These are phyloP conservation scores for Penicillium robsamsonii DNA, from an alignment of 495 filamentous ascomycete genomes.

Conservation along the genomic window DNA sequence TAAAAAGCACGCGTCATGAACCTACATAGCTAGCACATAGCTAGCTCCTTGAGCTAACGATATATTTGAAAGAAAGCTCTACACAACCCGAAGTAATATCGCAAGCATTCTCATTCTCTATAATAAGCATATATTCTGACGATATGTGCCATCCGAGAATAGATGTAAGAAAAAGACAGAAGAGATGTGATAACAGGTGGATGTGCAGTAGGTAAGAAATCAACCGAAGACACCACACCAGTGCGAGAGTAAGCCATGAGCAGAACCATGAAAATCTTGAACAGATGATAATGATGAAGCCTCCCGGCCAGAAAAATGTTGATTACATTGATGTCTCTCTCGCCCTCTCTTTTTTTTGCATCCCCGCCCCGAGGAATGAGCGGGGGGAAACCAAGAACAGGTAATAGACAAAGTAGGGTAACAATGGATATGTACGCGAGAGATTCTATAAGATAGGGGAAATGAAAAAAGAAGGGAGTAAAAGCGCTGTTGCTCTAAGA, in stretches of 20 bases:
- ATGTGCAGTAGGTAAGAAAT: background rate
- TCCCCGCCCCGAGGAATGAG: background rate
- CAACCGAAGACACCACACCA: background rate
- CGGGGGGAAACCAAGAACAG: background rate
- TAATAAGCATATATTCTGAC: background rate
- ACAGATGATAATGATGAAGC: background rate
- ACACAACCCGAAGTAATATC: background rate
- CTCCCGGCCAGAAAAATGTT: background rate
- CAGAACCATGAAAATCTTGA: background rate
- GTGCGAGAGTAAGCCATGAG: background rate
- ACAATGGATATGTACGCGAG: conserved; percentile 11
- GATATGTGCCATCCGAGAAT: background rate
- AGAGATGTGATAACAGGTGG: background rate
- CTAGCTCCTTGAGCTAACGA: background rate
- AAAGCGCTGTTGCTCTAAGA: conserved; percentile 21
- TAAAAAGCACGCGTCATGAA: background rate
- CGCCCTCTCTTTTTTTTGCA: background rate
- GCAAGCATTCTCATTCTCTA: background rate
- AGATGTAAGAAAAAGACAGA: background rate
- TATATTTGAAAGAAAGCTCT: background rate
- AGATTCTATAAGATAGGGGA: conserved; percentile 4
- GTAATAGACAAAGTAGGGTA: conserved; percentile 5
- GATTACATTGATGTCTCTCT: conserved; percentile 9
- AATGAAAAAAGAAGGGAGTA: conserved; percentile 3
- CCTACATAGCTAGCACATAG: background rate